A percentile compares a stretch with the other conserved stretches of the same genome.
These are phyloP conservation scores for Pseudopediastrum boryanum DNA, from an alignment of 139 green algal genomes.

Conservation along the genomic window DNA sequence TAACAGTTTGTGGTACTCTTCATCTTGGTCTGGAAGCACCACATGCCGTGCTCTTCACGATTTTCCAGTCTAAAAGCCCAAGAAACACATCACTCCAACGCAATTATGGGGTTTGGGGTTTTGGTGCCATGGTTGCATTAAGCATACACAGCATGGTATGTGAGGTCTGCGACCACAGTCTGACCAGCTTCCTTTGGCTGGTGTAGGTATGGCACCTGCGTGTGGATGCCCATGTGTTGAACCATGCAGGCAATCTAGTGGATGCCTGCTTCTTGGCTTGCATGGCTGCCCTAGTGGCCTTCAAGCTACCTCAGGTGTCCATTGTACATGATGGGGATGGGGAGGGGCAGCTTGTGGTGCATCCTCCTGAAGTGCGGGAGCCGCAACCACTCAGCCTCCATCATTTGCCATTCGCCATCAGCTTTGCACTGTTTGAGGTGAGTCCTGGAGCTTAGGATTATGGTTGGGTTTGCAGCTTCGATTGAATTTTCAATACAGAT, in stretches of 20 bases:
- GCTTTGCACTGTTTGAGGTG: conserved; percentile 84
- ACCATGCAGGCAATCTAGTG: conserved; percentile 79
- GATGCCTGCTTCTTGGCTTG: conserved; percentile 74
- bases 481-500: background rate
- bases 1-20: too few species aligned
- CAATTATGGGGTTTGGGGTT: too few species aligned
- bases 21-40: too few species aligned
- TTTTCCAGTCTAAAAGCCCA: too few species aligned
- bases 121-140: background rate
- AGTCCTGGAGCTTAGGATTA: background rate
- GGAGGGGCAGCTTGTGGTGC: background rate
- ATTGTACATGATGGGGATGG: background rate
- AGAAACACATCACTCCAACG: too few species aligned
- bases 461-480: background rate
- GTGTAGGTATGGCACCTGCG: background rate
- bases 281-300: conserved; percentile 78
- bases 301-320: conserved; percentile 67
- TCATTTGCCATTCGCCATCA: conserved; percentile 84
- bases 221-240: conserved; percentile 79
- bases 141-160: background rate
- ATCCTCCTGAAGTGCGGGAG: conserved; percentile 65
- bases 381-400: conserved; percentile 87
- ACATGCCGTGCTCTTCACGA: too few species aligned
- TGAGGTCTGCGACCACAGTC: background rate
- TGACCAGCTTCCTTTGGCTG: background rate